phyloP scores from a whole-genome alignment of 2,329 filamentous ascomycete species.

The Zymoseptoria ardabiliae region DNA sequence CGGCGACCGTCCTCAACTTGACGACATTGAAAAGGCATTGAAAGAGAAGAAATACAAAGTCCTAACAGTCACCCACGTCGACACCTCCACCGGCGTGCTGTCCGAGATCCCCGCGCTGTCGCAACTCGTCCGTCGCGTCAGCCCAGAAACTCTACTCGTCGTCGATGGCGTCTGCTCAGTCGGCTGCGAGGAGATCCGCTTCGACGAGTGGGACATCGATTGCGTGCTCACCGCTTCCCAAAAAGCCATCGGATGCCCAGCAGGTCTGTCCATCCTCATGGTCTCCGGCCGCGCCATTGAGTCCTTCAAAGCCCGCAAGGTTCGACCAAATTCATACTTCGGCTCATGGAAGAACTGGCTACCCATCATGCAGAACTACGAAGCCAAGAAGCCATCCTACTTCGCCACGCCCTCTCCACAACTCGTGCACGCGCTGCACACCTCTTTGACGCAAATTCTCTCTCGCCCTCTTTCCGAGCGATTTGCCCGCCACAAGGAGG shows the following conservation, averaged over 20 bases:
- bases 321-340: conserved; percentile 81
- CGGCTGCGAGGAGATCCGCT: conserved; percentile 88
- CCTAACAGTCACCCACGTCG: conserved; percentile 91
- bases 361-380: conserved; percentile 98
- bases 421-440: conserved; percentile 86
- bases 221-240: conserved; percentile 90
- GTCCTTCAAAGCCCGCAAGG: conserved; percentile 70
- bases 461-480: conserved; percentile 71
- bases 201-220: conserved; percentile 91
- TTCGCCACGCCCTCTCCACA: conserved; percentile 96
- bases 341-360: conserved; percentile 96
- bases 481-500: conserved; percentile 71
- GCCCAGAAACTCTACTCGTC: conserved; percentile 81
- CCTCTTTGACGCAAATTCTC: conserved; percentile 77
- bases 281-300: conserved; percentile 83
- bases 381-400: conserved; percentile 94
- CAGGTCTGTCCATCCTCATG: conserved; percentile 90
- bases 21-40: conserved; percentile 81
- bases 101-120: conserved; percentile 81
- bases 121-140: conserved; percentile 75
- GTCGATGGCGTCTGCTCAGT: conserved; percentile 98
- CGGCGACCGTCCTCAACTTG: conserved; percentile 76
- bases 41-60: conserved; percentile 90
- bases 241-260: conserved; percentile 93
- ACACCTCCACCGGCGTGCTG: conserved; percentile 92